These are phyloP conservation scores for Podospora pseudopauciseta DNA, from an alignment of 495 filamentous ascomycete species.

Conservation along the genomic window DNA sequence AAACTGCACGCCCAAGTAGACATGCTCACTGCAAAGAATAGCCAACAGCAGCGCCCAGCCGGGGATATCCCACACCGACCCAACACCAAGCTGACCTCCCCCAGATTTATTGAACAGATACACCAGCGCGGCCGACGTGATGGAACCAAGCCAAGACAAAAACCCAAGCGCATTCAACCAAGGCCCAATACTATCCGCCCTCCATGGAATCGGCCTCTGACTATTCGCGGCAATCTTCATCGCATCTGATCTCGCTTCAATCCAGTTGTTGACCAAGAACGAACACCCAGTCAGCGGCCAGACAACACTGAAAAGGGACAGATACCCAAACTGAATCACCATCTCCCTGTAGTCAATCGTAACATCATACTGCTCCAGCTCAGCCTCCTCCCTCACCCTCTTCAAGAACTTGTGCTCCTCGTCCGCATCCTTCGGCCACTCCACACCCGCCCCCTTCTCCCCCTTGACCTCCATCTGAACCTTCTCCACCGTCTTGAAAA, in stretches of 20 bases:
- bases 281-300: constrained; percentile 88
- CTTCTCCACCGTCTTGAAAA: constrained; percentile 69
- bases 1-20: constrained; percentile 71
- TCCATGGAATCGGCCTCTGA: constrained; percentile 79
- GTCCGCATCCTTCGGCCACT: constrained; percentile 52
- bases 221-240: constrained; percentile 91
- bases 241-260: constrained; percentile 89
- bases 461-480: constrained; percentile 56
- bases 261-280: constrained; percentile 94
- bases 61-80: constrained; percentile 63
- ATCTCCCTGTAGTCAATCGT: constrained; percentile 88
- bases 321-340: constrained; percentile 87
- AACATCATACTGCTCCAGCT: constrained; percentile 81
- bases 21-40: constrained; percentile 82
- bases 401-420: constrained; percentile 75
- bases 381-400: constrained; percentile 82
- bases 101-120: constrained; percentile 77
- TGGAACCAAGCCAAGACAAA: constrained; percentile 84
- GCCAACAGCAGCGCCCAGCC: constrained; percentile 80
- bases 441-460: constrained; percentile 38
- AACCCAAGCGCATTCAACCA: constrained; percentile 88
- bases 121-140: constrained; percentile 78
- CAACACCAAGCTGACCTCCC: constrained; percentile 34
- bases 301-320: constrained; percentile 87
- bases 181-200: constrained; percentile 89